Conservation (phyloP, 495 filamentous ascomycete species). For the Xylaria grammica region DNA sequence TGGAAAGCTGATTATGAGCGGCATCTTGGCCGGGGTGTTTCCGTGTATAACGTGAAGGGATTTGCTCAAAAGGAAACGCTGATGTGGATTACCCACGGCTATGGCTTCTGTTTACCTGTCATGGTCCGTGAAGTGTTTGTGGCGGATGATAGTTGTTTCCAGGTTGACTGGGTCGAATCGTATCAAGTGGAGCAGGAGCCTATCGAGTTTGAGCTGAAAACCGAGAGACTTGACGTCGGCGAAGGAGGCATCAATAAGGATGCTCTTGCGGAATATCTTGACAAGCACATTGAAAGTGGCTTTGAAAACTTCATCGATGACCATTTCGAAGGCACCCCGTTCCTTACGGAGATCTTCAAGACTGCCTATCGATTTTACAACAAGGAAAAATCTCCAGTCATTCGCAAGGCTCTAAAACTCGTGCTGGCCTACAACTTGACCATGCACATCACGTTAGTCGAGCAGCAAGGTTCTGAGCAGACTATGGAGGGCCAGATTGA, state of each 20-base stretch:
- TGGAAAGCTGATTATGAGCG: conserved; percentile 95
- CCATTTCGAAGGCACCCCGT: conserved; percentile 91
- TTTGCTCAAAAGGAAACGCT: conserved; percentile 79
- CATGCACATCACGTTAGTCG: conserved; percentile 87
- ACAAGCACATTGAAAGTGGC: conserved; percentile 86
- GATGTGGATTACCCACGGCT: conserved; percentile 86
- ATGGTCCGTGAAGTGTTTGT: conserved; percentile 90
- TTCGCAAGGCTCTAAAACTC: conserved; percentile 89
- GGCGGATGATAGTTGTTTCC: conserved; percentile 88
- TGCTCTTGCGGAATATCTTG: conserved; percentile 83
- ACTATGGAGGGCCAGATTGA: conserved; percentile 78
- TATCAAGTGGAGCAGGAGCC: conserved; percentile 67
- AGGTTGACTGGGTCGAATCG: conserved; percentile 86
- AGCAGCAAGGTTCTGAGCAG: conserved; percentile 82
- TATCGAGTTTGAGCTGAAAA: conserved; percentile 80
- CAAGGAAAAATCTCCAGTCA: conserved; percentile 79
- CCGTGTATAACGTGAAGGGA: conserved; percentile 91
- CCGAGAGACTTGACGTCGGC: conserved; percentile 82
- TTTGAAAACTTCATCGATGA: conserved; percentile 92
- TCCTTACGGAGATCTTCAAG: conserved; percentile 92
- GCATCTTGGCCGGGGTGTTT: conserved; percentile 82
- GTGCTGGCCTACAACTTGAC: conserved; percentile 93
- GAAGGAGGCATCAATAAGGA: conserved; percentile 79
- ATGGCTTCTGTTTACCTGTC: conserved; percentile 85
- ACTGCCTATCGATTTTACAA: conserved; percentile 88